Evolutionary conservation across 768 basidiomycete genomes (phyloP).

Genomic region (Coprinellus micaceus): DNA sequence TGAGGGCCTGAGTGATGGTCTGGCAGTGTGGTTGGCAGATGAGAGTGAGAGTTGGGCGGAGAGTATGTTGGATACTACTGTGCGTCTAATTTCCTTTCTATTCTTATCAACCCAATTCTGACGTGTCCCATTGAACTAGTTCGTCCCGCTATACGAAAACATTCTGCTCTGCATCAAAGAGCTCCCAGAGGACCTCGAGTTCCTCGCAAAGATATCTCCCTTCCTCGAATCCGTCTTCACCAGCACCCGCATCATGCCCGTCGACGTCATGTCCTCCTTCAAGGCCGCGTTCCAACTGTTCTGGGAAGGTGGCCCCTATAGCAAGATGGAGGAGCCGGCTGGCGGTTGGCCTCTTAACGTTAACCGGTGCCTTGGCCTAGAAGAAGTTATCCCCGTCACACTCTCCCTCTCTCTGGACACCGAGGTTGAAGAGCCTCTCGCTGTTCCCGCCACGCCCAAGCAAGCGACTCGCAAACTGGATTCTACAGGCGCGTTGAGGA

Average conservation of each 20-base stretch:
- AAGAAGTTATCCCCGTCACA: not conserved
- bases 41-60: conserved; percentile 44
- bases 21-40: conserved; percentile 64
- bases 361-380: conserved; percentile 22
- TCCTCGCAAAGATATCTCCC: conserved; percentile 45
- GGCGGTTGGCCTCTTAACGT: conserved; percentile 52
- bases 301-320: conserved; percentile 50
- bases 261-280: conserved; percentile 18
- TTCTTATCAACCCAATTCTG: not conserved
- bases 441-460: conserved; percentile 13
- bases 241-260: conserved; percentile 45
- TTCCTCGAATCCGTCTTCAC: conserved; percentile 58
- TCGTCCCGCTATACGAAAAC: conserved; percentile 52
- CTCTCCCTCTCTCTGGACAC: too few species aligned
- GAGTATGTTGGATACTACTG: conserved; percentile 58
- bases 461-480: conserved; percentile 2
- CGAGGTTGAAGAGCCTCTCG: not conserved
- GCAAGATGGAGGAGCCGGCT: conserved; percentile 34
- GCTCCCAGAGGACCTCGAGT: conserved; percentile 35
- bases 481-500: conserved; percentile 14
- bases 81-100: conserved; percentile 26
- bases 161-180: conserved; percentile 48
- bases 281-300: conserved; percentile 56
- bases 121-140: not conserved
- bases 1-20: conserved; percentile 48